phyloP scores from a whole-genome alignment of 2,329 filamentous ascomycete genomes.

The Colletotrichum sp. region DNA sequence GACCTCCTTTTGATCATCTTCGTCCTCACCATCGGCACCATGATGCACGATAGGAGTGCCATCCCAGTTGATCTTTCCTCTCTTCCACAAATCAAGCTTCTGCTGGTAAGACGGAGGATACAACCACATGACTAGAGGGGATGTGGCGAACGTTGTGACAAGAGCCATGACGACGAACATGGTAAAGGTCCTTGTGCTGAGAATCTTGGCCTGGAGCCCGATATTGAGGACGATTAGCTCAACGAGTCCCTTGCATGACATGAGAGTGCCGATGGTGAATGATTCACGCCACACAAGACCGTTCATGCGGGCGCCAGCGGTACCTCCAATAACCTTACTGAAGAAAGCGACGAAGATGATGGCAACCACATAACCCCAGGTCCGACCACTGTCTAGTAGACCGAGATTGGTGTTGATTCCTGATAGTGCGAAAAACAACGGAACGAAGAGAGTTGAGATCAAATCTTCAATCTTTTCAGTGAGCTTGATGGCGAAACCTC shows the following conservation, averaged over 20 bases:
- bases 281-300: constrained; percentile 91
- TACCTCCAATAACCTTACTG: constrained; percentile 86
- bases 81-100: constrained; percentile 64
- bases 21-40: constrained; percentile 35
- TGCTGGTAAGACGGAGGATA: constrained; percentile 72
- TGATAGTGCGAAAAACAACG: constrained; percentile 92
- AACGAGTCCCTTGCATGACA: constrained; percentile 96
- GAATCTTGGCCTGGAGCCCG: constrained; percentile 82
- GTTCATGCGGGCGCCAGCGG: constrained; percentile 75
- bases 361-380: constrained; percentile 89
- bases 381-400: constrained; percentile 78
- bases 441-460: constrained; percentile 81
- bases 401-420: constrained; percentile 89
- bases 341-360: constrained; percentile 82
- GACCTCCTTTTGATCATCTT: constrained; percentile 29
- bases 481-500: constrained; percentile 87
- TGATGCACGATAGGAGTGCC: constrained; percentile 31
- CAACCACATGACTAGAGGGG: constrained; percentile 73
- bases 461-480: constrained; percentile 96
- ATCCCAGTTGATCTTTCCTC: constrained; percentile 83
- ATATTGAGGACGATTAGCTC: constrained; percentile 91
- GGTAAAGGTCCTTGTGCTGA: constrained; percentile 85
- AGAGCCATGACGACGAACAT: constrained; percentile 96
- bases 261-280: constrained; percentile 84
- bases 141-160: constrained; percentile 83